Evolutionary conservation across 805 yeast genomes (phyloP).

Genomic region (Brettanomyces anomalus): DNA sequence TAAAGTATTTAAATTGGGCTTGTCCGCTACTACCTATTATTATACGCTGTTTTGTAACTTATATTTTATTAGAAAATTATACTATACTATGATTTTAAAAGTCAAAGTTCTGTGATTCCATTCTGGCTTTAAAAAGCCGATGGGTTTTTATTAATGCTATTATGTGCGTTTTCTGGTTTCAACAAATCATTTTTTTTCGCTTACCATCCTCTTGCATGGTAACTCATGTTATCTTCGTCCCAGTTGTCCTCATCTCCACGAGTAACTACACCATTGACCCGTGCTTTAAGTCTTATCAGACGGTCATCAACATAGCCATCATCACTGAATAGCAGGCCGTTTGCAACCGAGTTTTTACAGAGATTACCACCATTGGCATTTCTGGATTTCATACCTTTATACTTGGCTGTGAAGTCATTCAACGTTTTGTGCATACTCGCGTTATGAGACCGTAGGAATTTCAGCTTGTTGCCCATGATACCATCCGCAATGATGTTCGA

Average conservation of each 20-base stretch:
- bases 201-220: conserved; percentile 35
- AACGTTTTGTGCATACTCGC: background rate
- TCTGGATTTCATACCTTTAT: background rate
- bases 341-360: too few relatives aligned
- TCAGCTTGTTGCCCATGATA: conserved; percentile 21
- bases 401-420: background rate
- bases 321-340: conserved; percentile 4
- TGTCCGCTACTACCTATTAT: too few relatives aligned
- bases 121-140: too few relatives aligned
- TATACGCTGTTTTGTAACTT: too few relatives aligned
- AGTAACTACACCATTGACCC: conserved; percentile 6
- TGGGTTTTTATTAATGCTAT: too few relatives aligned
- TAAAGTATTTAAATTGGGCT: too few relatives aligned
- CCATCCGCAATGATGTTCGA: conserved; percentile 19
- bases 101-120: too few relatives aligned
- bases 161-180: too few relatives aligned
- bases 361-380: background rate
- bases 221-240: conserved; percentile 27
- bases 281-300: conserved; percentile 1
- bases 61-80: background rate
- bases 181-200: too few relatives aligned
- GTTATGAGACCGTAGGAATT: conserved; percentile 6
- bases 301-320: conserved; percentile 12
- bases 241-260: conserved; percentile 1
- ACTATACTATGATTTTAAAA: background rate